Percentiles rank a stretch among this genome's conserved stretches.
These are phyloP conservation scores for Martiniozyma abietophila DNA, from an alignment of 805 yeast species.

Conservation along the genomic window DNA sequence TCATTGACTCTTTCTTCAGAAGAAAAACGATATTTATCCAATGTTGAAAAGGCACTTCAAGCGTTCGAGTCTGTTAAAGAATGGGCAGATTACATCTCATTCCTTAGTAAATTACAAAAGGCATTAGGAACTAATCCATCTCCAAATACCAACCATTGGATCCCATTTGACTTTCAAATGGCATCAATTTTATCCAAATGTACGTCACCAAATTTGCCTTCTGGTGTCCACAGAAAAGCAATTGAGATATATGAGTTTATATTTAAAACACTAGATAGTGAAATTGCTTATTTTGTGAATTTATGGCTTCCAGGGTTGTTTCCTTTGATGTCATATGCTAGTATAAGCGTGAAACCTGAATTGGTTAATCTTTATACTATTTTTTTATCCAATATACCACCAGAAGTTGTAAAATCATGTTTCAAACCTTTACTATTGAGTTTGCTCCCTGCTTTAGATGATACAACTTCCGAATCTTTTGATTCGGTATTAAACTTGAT, in stretches of 20 bases:
- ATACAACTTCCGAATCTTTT: constrained; percentile 81
- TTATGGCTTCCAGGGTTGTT: constrained; percentile 91
- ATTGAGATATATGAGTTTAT: constrained; percentile 66
- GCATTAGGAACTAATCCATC: constrained; percentile 46
- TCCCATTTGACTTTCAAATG: constrained; percentile 61
- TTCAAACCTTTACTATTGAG: constrained; percentile 66
- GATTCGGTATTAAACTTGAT: constrained; percentile 49
- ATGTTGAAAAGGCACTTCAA: constrained; percentile 62
- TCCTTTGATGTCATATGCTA: constrained; percentile 81
- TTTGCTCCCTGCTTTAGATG: constrained; percentile 83
- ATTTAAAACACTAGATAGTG: constrained; percentile 53
- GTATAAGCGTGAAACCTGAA: constrained; percentile 79
- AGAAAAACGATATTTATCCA: constrained; percentile 59
- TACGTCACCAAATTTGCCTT: constrained; percentile 71
- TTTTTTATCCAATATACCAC: constrained; percentile 44
- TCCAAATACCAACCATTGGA: constrained; percentile 36
- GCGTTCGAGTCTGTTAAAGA: constrained; percentile 78
- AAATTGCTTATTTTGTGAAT: constrained; percentile 43
- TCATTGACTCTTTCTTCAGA: constrained; percentile 36
- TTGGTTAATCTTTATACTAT: constrained; percentile 53
- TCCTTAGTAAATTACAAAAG: constrained; percentile 68
- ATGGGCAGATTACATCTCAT: constrained; percentile 98
- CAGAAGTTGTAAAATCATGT: constrained; percentile 40
- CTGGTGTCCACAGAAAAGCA: constrained; percentile 92
- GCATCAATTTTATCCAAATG: constrained; percentile 72